phyloP scores from a whole-genome alignment of 805 yeast genomes.

The Hanseniaspora lindneri region DNA sequence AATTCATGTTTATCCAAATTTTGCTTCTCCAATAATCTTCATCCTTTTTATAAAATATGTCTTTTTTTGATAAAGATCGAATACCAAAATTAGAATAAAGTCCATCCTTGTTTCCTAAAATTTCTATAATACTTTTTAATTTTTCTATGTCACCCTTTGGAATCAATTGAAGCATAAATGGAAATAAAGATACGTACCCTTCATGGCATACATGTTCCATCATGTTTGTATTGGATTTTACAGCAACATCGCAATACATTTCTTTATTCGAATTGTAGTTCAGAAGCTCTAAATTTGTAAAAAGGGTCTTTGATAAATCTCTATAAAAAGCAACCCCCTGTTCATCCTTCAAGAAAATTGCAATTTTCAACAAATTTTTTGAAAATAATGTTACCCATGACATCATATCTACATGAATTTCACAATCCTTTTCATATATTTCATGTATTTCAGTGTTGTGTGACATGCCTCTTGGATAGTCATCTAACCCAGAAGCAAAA shows the following conservation, averaged over 20 bases:
- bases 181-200: conserved; percentile 80
- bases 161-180: conserved; percentile 63
- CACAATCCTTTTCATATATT: conserved; percentile 44
- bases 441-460: neutral
- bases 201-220: conserved; percentile 68
- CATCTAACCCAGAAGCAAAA: conserved; percentile 88
- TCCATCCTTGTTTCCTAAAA: conserved; percentile 56
- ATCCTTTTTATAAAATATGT: conserved; percentile 53
- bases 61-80: conserved; percentile 62
- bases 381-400: conserved; percentile 95
- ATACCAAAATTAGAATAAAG: conserved; percentile 73
- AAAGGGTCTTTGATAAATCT: conserved; percentile 43
- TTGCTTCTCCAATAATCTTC: conserved; percentile 97
- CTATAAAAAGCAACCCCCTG: conserved; percentile 49
- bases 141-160: conserved; percentile 35
- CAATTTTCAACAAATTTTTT: conserved; percentile 62
- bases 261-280: conserved; percentile 67
- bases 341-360: conserved; percentile 44
- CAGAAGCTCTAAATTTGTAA: conserved; percentile 51
- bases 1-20: conserved; percentile 86
- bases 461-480: conserved; percentile 57
- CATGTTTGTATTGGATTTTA: conserved; percentile 55
- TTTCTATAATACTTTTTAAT: conserved; percentile 41
- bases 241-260: conserved; percentile 72
- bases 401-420: conserved; percentile 76